Evolutionary conservation across 2,329 filamentous ascomycete species (phyloP), one percentile per base, ranked within the genome.

Genomic region (Colletotrichum noveboracense): DNA sequence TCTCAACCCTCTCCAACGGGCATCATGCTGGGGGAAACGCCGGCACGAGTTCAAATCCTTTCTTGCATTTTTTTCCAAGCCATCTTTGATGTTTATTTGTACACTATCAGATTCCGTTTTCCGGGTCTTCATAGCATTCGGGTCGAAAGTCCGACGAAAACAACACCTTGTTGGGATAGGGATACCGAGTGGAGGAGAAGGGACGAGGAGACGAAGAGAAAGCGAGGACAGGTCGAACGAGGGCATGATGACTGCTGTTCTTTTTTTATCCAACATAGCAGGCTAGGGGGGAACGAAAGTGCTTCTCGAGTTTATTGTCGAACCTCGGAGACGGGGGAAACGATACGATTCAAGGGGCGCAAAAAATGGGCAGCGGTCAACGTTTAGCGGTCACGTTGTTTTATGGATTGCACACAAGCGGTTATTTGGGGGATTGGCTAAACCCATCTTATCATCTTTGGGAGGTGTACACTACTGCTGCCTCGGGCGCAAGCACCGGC

Each of bases 51-150:
- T 69, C 67, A 28, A 32, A 61, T 69, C 36, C 65, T 21, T 74
- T 48, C 21, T 74, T 76, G 74, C 74, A 76, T 76, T 68, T 75
- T 75, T 73, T 64, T 48, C 43, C 67, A 36, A 73, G 71, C 66
- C 65, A 77, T 70, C 70, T 74, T 75, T 76, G 71, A 70, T 75
- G 74, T 75, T 76, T 71, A 74, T 77, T 74, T 78, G 77, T 78
- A 78, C 77, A 78, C 77, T 78, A 78, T 71, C 62, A 55, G 70
- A 56, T 52, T 69, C 75, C 34, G 43, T 62, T 48, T 24, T 61
- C 38, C 28, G 75, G 72, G 60, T 60, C 70, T 70, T 58, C 71
- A 76, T 76, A 76, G 71, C 74, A 76, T 76, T 75, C 66, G 66
- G 71, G 43, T 66, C 48, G 64, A 76, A 70, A 61, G 32, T 65